Conservation (phyloP, 495 filamentous ascomycete genomes). For the Penicillium coffeae region DNA sequence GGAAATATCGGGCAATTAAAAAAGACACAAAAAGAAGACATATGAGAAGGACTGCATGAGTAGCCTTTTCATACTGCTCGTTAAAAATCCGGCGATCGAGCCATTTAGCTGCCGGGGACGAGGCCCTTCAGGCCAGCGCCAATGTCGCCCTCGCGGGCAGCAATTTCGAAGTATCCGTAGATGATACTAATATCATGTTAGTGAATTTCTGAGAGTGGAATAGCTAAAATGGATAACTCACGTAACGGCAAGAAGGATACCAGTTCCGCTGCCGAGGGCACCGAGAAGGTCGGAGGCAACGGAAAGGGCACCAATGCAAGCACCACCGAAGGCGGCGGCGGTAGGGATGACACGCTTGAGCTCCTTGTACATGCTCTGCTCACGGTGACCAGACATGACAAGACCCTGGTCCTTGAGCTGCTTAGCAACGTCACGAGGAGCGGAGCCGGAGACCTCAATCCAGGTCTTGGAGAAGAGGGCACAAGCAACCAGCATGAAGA, state of each 20-base stretch:
- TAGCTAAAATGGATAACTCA: conserved; percentile 51
- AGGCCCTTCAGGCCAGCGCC: conserved; percentile 82
- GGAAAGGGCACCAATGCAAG: conserved; percentile 96
- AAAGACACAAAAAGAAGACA: conserved; percentile 26
- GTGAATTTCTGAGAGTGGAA: conserved; percentile 5
- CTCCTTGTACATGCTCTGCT: conserved; percentile 99
- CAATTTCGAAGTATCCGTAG: conserved; percentile 98
- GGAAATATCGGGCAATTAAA: conserved; percentile 25
- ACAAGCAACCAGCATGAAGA: conserved; percentile 95
- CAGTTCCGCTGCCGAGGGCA: conserved; percentile 93
- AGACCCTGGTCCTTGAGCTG: conserved; percentile 99
- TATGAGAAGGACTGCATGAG: conserved; percentile 15
- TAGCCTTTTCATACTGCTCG: conserved; percentile 35
- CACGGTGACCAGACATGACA: conserved; percentile 98
- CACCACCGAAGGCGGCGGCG: conserved; percentile 96
- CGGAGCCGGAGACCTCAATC: conserved; percentile 98
- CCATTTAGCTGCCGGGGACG: conserved; percentile 53
- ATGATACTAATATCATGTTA: conserved; percentile 66
- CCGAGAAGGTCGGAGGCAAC: conserved; percentile 94
- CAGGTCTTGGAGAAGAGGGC: conserved; percentile 99
- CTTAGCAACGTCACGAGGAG: conserved; percentile 97
- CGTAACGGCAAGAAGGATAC: conserved; percentile 98
- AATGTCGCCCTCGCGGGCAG: conserved; percentile 95
- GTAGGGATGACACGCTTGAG: conserved; percentile 98
- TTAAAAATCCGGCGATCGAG: conserved; percentile 20